phyloP scores from a whole-genome alignment of 1,139 yeast genomes.

The Citeromyces hawaiiensis region DNA sequence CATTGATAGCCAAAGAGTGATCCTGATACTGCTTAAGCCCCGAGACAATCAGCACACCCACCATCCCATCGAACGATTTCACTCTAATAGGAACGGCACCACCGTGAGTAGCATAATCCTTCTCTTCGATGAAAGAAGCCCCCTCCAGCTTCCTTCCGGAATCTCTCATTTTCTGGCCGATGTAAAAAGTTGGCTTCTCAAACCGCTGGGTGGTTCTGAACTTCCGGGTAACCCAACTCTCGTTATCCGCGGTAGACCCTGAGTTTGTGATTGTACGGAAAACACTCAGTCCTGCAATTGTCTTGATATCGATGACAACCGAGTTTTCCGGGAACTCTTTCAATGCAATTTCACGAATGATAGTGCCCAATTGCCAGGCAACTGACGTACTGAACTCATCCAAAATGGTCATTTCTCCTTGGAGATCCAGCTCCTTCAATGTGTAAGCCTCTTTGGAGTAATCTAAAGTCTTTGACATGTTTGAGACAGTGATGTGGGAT shows the following conservation, averaged over 20 bases:
- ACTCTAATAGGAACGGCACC: conserved; percentile 47
- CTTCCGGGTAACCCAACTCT: conserved; percentile 46
- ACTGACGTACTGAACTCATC: conserved; percentile 17
- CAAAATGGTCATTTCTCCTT: conserved; percentile 10
- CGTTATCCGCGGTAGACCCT: conserved; percentile 37
- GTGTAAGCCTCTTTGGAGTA: conserved; percentile 2
- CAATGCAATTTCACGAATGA: conserved; percentile 18
- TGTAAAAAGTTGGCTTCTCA: conserved; percentile 36
- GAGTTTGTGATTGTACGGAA: conserved; percentile 35
- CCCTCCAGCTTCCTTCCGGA: conserved; percentile 21
- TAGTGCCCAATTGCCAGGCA: conserved; percentile 26
- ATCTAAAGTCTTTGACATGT: neutral
- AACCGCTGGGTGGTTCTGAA: conserved; percentile 35
- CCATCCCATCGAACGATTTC: conserved; percentile 26
- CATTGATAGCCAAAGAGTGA: conserved; percentile 21
- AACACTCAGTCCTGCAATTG: conserved; percentile 33
- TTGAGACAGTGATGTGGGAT: neutral
- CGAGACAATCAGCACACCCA: conserved; percentile 46
- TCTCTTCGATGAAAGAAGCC: conserved; percentile 26
- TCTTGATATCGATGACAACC: conserved; percentile 37
- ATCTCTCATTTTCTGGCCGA: conserved; percentile 31
- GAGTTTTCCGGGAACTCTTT: conserved; percentile 13
- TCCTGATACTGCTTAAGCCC: conserved; percentile 40
- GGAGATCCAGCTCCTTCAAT: conserved; percentile 2
- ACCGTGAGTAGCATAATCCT: conserved; percentile 47